Percentiles rank a stretch among this genome's conserved stretches.
phyloP scores from a whole-genome alignment of 2,329 filamentous ascomycete genomes.

The Verticillium nonalfalfae region DNA sequence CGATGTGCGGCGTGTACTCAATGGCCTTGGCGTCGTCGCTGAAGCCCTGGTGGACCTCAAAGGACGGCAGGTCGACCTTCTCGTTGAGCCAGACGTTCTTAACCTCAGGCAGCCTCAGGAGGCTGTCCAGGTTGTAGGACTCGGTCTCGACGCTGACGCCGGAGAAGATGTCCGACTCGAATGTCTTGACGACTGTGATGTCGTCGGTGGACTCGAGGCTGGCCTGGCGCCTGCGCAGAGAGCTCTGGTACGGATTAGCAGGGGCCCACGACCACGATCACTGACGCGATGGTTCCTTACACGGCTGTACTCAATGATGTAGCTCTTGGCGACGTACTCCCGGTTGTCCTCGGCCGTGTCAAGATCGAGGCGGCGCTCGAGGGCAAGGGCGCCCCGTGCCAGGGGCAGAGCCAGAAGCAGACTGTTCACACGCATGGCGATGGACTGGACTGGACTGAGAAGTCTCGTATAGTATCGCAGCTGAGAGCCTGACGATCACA shows the following conservation, averaged over 20 bases:
- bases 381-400: neutral
- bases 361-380: neutral
- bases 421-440: constrained; percentile 1
- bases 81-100: constrained; percentile 25
- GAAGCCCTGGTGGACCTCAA: neutral
- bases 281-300: neutral
- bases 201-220: neutral
- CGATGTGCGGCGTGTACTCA: constrained; percentile 27
- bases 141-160: constrained; percentile 25
- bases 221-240: neutral
- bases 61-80: constrained; percentile 2
- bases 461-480: neutral
- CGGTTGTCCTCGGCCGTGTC: constrained; percentile 1
- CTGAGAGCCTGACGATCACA: neutral
- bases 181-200: constrained; percentile 5
- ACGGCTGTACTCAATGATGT: constrained; percentile 7
- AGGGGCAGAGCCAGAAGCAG: constrained; percentile 3
- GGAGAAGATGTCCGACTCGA: constrained; percentile 22
- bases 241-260: neutral
- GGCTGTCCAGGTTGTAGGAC: constrained; percentile 22
- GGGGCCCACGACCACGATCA: neutral
- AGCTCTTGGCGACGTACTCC: constrained; percentile 2
- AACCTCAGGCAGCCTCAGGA: constrained; percentile 24
- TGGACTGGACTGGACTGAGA: neutral
- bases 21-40: neutral